Conservation (phyloP, 1,139 yeast species). For the Saccharomycopsis crataegensis region DNA sequence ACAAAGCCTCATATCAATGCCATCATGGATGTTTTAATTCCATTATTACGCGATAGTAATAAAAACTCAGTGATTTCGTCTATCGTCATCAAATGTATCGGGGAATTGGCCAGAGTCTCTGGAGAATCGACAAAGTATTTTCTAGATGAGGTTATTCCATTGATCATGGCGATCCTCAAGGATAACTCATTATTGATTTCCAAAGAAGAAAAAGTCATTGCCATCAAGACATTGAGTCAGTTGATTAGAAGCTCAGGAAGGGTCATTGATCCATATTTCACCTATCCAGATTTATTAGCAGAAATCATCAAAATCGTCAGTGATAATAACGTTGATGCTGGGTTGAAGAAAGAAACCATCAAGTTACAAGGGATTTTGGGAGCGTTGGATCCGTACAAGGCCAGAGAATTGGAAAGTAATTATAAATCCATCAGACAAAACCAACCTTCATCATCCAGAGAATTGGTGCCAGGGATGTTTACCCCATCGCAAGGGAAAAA, state of each 20-base stretch:
- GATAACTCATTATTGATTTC: constrained; percentile 63
- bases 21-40: constrained; percentile 72
- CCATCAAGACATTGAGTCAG: constrained; percentile 81
- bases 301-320: constrained; percentile 59
- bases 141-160: constrained; percentile 73
- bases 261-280: constrained; percentile 87
- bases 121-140: constrained; percentile 78
- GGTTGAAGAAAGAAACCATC: constrained; percentile 59
- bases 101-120: constrained; percentile 81
- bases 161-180: constrained; percentile 78
- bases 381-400: constrained; percentile 93
- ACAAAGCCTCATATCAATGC: constrained; percentile 89
- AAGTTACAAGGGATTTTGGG: constrained; percentile 68
- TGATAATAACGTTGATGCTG: constrained; percentile 12
- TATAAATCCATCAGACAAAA: constrained; percentile 34
- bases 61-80: constrained; percentile 74
- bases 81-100: constrained; percentile 81
- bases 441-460: not conserved
- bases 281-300: constrained; percentile 83
- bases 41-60: constrained; percentile 55
- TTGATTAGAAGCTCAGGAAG: constrained; percentile 87
- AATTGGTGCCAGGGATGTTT: not conserved
- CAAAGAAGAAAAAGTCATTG: constrained; percentile 79
- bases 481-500: too few relatives aligned
- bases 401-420: constrained; percentile 80